These are phyloP conservation scores for Fragilariopsis cylindrus DNA, from an alignment of 108 stramenopile species.

Conservation along the genomic window DNA sequence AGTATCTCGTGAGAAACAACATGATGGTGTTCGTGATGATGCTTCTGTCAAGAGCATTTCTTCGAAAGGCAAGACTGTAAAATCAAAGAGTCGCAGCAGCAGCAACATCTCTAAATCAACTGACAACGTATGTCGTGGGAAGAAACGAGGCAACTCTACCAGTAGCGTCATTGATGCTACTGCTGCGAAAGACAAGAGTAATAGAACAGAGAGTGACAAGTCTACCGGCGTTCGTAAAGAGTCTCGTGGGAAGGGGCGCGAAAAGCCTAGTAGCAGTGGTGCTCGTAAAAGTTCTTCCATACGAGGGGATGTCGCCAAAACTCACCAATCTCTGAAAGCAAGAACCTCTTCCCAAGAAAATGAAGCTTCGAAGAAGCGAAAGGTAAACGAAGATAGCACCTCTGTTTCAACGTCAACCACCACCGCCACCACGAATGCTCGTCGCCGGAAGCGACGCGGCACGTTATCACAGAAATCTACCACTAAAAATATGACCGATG, in stretches of 20 bases:
- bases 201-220: no score
- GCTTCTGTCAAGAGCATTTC: no score
- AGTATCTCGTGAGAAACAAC: neutral
- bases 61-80: no score
- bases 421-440: neutral
- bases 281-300: no score
- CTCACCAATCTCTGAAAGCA: neutral
- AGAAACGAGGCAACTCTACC: no score
- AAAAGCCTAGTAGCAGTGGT: no score
- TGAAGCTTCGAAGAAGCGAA: slow-evolving; percentile 4
- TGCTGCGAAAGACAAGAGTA: neutral
- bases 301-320: neutral
- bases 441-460: slow-evolving; percentile 24
- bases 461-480: slow-evolving; percentile 2
- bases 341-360: neutral
- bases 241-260: no score
- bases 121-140: neutral
- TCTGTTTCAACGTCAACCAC: slow-evolving; percentile 15
- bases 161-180: no score
- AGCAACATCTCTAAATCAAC: neutral
- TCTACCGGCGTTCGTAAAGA: no score
- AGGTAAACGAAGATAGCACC: neutral
- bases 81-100: no score
- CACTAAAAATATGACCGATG: slow-evolving; percentile 7
- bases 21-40: no score